phyloP scores from a whole-genome alignment of 2,329 filamentous ascomycete species.

The Fusarium camptoceras region DNA sequence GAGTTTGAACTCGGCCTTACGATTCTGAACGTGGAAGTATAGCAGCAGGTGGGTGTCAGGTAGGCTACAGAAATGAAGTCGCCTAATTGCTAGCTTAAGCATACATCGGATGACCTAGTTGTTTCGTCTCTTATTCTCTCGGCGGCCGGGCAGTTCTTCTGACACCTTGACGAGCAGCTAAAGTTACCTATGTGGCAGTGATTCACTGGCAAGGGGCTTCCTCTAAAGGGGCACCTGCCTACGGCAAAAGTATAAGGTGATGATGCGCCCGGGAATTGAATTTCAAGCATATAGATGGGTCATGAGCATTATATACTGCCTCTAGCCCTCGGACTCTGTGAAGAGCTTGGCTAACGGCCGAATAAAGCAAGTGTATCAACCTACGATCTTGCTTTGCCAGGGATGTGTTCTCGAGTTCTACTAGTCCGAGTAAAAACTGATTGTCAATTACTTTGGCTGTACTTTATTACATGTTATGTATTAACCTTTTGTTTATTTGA shows the following conservation, averaged over 20 bases:
- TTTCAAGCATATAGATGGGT: neutral
- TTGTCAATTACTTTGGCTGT: neutral
- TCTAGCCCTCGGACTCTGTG: neutral
- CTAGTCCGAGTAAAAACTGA: neutral
- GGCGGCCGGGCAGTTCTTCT: no score
- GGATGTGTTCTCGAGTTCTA: neutral
- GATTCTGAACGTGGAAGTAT: neutral
- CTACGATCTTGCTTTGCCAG: neutral
- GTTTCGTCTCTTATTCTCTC: no score
- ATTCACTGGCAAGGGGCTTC: conserved; percentile 9
- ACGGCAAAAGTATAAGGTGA: neutral
- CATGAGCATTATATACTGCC: neutral
- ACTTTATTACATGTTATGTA: neutral
- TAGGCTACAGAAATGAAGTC: no score
- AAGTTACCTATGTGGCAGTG: neutral
- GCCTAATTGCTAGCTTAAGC: no score
- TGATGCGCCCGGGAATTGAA: neutral
- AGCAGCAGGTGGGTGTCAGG: neutral
- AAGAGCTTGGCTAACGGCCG: neutral
- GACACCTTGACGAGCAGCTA: neutral
- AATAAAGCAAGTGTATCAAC: neutral
- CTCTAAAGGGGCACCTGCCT: neutral
- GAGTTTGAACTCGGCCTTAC: neutral
- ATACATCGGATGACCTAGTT: no score
- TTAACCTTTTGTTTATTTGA: neutral